Percentiles rank a stretch among this genome's conserved stretches.
Evolutionary conservation across 2,329 filamentous ascomycete species (phyloP).

Genomic region (Apiospora phragmitis): DNA sequence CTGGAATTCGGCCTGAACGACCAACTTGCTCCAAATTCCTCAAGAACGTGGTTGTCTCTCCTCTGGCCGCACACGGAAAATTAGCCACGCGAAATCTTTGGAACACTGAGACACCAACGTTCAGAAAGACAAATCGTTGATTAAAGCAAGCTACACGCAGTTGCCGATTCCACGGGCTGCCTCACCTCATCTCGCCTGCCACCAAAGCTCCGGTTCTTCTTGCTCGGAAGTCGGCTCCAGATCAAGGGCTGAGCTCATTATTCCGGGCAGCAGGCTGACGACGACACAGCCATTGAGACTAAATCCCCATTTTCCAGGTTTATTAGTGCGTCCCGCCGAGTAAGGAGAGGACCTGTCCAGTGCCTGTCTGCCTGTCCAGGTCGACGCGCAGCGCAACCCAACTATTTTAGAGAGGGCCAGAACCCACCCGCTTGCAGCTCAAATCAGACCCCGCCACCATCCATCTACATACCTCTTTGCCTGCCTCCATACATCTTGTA

Average conservation of each 20-base stretch:
- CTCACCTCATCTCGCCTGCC: background rate
- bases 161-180: background rate
- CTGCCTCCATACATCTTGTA: background rate
- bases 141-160: background rate
- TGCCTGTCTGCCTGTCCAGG: background rate
- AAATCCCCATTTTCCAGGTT: constrained; percentile 3
- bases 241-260: background rate
- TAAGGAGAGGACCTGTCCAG: background rate
- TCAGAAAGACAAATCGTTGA: background rate
- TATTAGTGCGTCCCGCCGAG: background rate
- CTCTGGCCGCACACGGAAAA: background rate
- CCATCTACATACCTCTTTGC: too few species aligned
- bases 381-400: background rate
- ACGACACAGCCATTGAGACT: constrained; percentile 5
- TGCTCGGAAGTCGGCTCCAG: background rate
- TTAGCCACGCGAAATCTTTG: background rate
- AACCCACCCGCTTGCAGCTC: constrained; percentile 7
- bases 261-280: background rate
- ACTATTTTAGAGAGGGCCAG: constrained; percentile 6
- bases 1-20: background rate
- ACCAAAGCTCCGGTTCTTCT: background rate
- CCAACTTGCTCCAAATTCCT: background rate
- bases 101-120: background rate
- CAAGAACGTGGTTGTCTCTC: background rate
- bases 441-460: constrained; percentile 8